Percentiles rank a stretch among this genome's conserved stretches.
phyloP scores from a whole-genome alignment of 2,329 filamentous ascomycete genomes.

The Xylariaceae sp. region DNA sequence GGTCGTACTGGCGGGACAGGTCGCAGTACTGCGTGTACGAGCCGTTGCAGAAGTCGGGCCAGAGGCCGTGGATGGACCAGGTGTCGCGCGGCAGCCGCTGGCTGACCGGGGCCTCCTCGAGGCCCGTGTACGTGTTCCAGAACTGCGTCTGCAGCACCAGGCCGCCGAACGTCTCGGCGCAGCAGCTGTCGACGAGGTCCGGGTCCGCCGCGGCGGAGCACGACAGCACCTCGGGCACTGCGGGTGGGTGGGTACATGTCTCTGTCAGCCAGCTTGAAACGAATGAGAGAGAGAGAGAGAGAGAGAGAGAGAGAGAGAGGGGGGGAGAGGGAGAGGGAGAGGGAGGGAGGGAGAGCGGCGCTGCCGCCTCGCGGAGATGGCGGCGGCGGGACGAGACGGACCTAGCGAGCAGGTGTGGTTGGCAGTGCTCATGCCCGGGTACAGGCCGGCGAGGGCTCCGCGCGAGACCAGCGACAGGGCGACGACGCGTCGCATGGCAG shows the following conservation, averaged over 20 bases:
- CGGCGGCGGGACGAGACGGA: constrained; percentile 20
- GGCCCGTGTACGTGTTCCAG: constrained; percentile 57
- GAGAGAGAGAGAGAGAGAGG: too few relatives aligned
- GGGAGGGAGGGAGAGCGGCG: too few relatives aligned
- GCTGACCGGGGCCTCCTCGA: constrained; percentile 45
- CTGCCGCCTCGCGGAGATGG: neutral
- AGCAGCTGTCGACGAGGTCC: constrained; percentile 51
- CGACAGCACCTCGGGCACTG: constrained; percentile 32
- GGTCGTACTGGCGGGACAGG: constrained; percentile 56
- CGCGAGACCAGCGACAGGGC: constrained; percentile 22
- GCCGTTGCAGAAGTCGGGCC: constrained; percentile 45
- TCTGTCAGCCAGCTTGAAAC: neutral
- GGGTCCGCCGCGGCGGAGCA: constrained; percentile 39
- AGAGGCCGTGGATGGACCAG: constrained; percentile 55
- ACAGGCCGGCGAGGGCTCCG: constrained; percentile 28
- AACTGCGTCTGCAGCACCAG: constrained; percentile 56
- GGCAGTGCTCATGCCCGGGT: constrained; percentile 36
- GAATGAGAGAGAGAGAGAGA: too few relatives aligned
- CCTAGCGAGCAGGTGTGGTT: constrained; percentile 51
- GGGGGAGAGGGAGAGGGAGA: too few relatives aligned
- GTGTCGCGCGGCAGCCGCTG: constrained; percentile 49
- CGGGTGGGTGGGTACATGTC: neutral
- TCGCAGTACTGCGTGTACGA: constrained; percentile 50
- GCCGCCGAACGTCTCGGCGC: constrained; percentile 57
- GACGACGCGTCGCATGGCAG: constrained; percentile 13